Evolutionary conservation across 1,284 basidiomycete genomes (phyloP).

Genomic region (Boletellus deceptivus): DNA sequence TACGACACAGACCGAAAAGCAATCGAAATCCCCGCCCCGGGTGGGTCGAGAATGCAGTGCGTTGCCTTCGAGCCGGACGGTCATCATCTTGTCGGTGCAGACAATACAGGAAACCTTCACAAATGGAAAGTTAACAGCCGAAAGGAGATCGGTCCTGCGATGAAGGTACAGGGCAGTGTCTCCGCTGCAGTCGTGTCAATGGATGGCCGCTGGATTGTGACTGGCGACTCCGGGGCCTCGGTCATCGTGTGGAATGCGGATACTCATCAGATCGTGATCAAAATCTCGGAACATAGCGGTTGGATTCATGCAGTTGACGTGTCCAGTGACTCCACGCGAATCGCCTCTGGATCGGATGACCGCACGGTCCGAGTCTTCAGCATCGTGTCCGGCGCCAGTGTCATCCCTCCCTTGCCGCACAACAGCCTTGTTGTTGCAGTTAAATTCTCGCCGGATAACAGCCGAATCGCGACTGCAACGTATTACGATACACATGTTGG

Average conservation of each 20-base stretch:
- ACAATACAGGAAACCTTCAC: background rate
- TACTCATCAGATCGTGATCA: background rate
- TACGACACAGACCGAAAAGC: background rate
- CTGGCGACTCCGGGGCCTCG: background rate
- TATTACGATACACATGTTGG: background rate
- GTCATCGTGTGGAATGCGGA: background rate
- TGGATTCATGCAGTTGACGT: background rate
- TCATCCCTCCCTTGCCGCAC: background rate
- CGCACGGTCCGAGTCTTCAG: background rate
- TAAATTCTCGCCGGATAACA: background rate
- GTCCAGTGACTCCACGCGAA: background rate
- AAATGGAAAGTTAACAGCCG: background rate
- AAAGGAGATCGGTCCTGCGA: background rate
- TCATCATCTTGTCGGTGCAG: background rate
- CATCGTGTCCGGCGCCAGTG: background rate
- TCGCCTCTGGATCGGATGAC: background rate
- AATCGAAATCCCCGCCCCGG: background rate
- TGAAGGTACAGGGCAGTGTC: background rate
- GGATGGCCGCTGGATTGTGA: constrained; percentile 1
- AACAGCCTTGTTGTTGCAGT: background rate
- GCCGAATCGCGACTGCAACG: background rate
- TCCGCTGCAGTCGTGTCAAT: background rate
- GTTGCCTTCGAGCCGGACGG: background rate
- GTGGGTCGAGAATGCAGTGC: background rate
- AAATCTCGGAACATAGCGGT: background rate